Evolutionary conservation across 2,329 filamentous ascomycete species (phyloP).

Genomic region (Beauveria sp.): DNA sequence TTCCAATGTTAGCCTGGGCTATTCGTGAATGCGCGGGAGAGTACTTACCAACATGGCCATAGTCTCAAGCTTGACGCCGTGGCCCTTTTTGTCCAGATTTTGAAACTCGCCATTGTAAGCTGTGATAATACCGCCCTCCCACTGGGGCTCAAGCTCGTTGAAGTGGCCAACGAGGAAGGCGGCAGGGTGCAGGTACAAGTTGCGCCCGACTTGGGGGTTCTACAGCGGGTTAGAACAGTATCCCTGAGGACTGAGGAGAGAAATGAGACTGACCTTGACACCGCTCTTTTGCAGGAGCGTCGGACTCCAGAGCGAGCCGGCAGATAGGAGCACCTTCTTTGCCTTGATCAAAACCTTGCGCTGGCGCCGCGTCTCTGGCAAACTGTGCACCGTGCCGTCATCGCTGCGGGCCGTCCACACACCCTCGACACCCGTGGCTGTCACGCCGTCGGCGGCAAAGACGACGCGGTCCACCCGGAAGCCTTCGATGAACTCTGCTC

Average conservation of each 20-base stretch:
- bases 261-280: constrained; percentile 42
- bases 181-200: constrained; percentile 76
- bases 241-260: too few species aligned
- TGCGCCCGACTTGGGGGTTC: constrained; percentile 74
- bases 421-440: constrained; percentile 64
- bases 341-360: constrained; percentile 66
- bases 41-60: constrained; percentile 56
- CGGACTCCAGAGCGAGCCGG: constrained; percentile 70
- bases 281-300: constrained; percentile 71
- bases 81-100: constrained; percentile 70
- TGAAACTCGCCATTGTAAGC: constrained; percentile 70
- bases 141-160: constrained; percentile 60
- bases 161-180: constrained; percentile 53
- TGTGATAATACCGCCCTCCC: constrained; percentile 73
- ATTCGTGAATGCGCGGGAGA: too few species aligned
- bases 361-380: constrained; percentile 37
- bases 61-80: constrained; percentile 76
- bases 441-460: constrained; percentile 52
- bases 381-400: constrained; percentile 48
- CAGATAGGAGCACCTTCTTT: constrained; percentile 71
- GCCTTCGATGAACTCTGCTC: constrained; percentile 77
- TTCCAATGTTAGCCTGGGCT: constrained; percentile 5
- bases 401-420: constrained; percentile 66
- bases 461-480: constrained; percentile 63
- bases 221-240: constrained; percentile 22